Conservation (phyloP, 2,329 filamentous ascomycete genomes). For the Acarospora socialis region DNA sequence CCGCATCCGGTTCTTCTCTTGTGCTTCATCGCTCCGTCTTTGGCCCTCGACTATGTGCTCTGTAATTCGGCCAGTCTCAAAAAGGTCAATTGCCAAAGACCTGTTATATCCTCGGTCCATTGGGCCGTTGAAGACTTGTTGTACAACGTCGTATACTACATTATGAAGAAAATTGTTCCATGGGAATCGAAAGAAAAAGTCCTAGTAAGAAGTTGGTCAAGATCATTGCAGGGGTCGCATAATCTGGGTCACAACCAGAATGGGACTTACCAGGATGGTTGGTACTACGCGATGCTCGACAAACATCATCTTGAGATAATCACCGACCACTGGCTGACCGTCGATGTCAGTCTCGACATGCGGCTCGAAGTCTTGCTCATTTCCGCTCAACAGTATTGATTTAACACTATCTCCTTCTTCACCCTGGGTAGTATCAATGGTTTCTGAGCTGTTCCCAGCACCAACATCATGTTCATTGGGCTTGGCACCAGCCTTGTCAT, state of each 20-base stretch:
- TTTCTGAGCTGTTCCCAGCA: slow-evolving; percentile 14
- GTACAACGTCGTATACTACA: slow-evolving; percentile 95
- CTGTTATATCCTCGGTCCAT: slow-evolving; percentile 95
- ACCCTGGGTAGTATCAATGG: slow-evolving; percentile 11
- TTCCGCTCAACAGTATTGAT: slow-evolving; percentile 12
- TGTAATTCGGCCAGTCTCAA: slow-evolving; percentile 79
- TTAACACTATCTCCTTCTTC: slow-evolving; percentile 14
- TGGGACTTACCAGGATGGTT: slow-evolving; percentile 83
- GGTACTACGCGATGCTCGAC: slow-evolving; percentile 89
- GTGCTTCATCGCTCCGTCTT: slow-evolving; percentile 69
- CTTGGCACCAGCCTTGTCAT: not conserved
- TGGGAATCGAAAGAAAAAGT: slow-evolving; percentile 95
- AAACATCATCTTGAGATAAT: slow-evolving; percentile 91
- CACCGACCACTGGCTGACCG: slow-evolving; percentile 72
- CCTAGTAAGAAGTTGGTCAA: slow-evolving; percentile 40
- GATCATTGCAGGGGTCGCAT: too few species aligned
- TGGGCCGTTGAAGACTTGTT: slow-evolving; percentile 96
- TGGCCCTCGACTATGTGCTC: slow-evolving; percentile 87
- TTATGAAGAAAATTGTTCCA: slow-evolving; percentile 99
- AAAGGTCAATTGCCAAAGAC: slow-evolving; percentile 77
- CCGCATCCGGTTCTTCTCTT: slow-evolving; percentile 70
- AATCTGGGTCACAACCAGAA: too few species aligned
- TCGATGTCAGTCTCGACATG: slow-evolving; percentile 45
- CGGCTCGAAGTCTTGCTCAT: slow-evolving; percentile 10
- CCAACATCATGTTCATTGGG: slow-evolving; percentile 1